Percentiles rank a stretch among this genome's conserved stretches.
These are phyloP conservation scores for Musa acuminata DNA, from an alignment of 176 grass and related monocot species.

Conservation along the genomic window DNA sequence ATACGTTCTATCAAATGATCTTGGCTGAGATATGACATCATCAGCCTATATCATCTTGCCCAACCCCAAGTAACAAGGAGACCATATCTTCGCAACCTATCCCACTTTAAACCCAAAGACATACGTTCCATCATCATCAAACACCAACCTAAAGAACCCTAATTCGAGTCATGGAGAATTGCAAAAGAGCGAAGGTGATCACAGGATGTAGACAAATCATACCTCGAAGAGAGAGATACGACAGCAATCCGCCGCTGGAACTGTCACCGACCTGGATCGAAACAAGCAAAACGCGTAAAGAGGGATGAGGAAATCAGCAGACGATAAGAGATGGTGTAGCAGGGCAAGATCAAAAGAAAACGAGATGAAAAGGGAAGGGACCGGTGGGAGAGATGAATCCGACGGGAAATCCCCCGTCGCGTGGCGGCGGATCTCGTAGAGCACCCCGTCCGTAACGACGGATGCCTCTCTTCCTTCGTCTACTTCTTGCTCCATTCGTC, in stretches of 20 bases:
- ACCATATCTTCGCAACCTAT: background rate
- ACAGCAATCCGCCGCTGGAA: slow-evolving; percentile 37
- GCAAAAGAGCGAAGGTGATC: background rate
- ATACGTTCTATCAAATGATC: too few species aligned
- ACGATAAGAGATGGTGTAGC: background rate
- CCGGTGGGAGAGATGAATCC: slow-evolving; percentile 16
- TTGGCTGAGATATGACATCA: background rate
- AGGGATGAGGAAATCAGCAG: background rate
- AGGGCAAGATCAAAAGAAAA: too few species aligned
- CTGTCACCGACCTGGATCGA: slow-evolving; percentile 26
- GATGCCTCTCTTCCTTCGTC: background rate
- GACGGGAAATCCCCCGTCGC: slow-evolving; percentile 18
- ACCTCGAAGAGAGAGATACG: slow-evolving; percentile 73
- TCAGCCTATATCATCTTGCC: background rate
- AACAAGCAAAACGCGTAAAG: background rate
- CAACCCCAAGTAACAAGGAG: background rate
- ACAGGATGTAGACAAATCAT: background rate
- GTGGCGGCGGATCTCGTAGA: slow-evolving; percentile 47
- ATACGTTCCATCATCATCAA: too few species aligned
- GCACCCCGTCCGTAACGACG: slow-evolving; percentile 23
- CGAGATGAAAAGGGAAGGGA: background rate
- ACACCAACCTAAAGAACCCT: background rate
- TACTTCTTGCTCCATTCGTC: slow-evolving; percentile 2
- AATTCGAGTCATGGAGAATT: background rate
- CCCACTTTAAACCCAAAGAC: background rate